Conservation (phyloP, 306 rosid genomes). For the Boehmeria nivea region DNA sequence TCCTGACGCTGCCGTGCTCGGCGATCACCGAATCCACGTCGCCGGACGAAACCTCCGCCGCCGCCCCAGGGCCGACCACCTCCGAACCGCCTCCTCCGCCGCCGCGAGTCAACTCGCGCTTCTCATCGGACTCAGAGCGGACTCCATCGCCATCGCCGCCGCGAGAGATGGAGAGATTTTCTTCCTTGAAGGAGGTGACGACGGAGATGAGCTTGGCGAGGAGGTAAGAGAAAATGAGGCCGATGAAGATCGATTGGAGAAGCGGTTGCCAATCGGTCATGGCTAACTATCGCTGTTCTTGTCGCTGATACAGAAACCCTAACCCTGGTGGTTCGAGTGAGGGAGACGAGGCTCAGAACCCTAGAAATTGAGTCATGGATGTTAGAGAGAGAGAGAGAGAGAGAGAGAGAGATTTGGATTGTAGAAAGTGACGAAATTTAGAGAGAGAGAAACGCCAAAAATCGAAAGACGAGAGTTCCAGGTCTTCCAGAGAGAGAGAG, state of each 20-base stretch:
- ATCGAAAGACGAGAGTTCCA: background rate
- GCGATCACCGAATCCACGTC: conserved; percentile 74
- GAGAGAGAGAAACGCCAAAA: conserved; percentile 7
- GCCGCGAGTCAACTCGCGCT: background rate
- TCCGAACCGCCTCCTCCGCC: background rate
- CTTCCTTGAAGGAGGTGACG: conserved; percentile 81
- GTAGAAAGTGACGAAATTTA: conserved; percentile 12
- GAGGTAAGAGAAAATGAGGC: conserved; percentile 89
- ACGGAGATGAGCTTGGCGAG: conserved; percentile 91
- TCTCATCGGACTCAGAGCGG: background rate
- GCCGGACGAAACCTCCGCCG: conserved; percentile 6
- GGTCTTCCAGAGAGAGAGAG: background rate
- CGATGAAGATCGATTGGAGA: conserved; percentile 65
- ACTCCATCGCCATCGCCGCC: background rate
- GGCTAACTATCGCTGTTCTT: conserved; percentile 1
- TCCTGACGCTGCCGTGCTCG: conserved; percentile 82
- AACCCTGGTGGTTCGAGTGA: background rate
- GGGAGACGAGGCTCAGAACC: conserved; percentile 15
- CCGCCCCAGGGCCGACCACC: background rate
- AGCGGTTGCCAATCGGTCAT: conserved; percentile 87
- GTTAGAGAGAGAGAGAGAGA: background rate
- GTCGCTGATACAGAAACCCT: background rate
- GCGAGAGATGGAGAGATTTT: conserved; percentile 59
- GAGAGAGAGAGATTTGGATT: too few species aligned
- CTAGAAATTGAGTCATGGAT: conserved; percentile 19